phyloP scores from a whole-genome alignment of 179 eudicot genomes.

The Silene vulgaris region DNA sequence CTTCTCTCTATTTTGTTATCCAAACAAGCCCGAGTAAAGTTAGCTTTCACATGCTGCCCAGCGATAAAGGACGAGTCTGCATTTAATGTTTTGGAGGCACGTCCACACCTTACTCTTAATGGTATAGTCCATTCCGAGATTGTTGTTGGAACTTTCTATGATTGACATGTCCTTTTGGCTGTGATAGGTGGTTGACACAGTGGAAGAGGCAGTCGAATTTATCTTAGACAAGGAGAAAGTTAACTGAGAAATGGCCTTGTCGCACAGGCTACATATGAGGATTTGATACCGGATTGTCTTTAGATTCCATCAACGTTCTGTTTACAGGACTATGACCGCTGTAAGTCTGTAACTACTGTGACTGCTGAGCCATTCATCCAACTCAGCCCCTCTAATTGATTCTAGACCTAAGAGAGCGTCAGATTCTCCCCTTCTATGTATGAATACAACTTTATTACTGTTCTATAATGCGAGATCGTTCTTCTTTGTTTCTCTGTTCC shows the following conservation, averaged over 20 bases:
- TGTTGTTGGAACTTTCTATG: not conserved
- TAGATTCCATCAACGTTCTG: not conserved
- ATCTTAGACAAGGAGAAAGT: constrained; percentile 35
- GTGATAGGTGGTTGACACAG: constrained; percentile 44
- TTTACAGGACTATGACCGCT: not conserved
- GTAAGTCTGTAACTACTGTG: too few relatives aligned
- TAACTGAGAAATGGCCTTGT: constrained; percentile 10
- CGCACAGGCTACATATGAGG: not conserved
- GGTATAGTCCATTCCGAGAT: not conserved
- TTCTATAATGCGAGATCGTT: not conserved
- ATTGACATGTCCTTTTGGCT: constrained; percentile 11
- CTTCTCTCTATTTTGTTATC: too few relatives aligned
- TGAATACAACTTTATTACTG: not conserved
- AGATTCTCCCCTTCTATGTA: not conserved
- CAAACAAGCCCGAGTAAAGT: too few relatives aligned
- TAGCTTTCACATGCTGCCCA: not conserved
- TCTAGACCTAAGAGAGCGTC: not conserved
- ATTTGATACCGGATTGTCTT: not conserved
- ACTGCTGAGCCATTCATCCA: not conserved
- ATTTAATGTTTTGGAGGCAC: not conserved
- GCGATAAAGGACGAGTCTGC: not conserved
- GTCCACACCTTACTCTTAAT: not conserved
- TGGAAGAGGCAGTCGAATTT: constrained; percentile 47
- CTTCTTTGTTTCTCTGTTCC: not conserved
- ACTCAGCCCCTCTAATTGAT: not conserved